A percentile compares a stretch with the other conserved stretches of the same genome.
phyloP scores from a whole-genome alignment of 2,329 filamentous ascomycete genomes.

The Talaromyces marneffei region DNA sequence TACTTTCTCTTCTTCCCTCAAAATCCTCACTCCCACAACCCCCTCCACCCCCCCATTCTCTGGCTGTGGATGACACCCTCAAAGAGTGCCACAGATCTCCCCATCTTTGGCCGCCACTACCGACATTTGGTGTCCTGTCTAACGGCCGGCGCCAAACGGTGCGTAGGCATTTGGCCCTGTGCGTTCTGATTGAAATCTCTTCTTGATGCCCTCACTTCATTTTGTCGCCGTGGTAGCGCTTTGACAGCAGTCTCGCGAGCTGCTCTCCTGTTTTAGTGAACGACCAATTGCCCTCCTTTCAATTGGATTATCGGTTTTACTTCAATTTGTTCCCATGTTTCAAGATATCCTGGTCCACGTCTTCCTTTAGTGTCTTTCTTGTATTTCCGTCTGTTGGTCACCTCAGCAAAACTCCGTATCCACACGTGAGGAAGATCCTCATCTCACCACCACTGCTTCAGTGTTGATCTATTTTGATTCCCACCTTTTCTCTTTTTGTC shows the following conservation, averaged over 20 bases:
- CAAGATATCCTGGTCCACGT: background rate
- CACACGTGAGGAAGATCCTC: background rate
- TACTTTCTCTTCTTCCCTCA: conserved; percentile 5
- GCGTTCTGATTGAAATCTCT: background rate
- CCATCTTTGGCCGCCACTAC: conserved; percentile 40
- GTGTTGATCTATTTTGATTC: conserved; percentile 8
- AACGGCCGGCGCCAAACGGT: conserved; percentile 43
- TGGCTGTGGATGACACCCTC: conserved; percentile 13
- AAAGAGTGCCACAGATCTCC: conserved; percentile 23
- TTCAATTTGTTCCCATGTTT: background rate
- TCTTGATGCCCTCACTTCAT: conserved; percentile 7
- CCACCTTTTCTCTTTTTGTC: background rate
- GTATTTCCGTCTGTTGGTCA: background rate
- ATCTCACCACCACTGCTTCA: background rate
- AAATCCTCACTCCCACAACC: background rate
- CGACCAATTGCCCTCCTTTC: background rate
- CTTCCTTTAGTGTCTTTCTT: background rate
- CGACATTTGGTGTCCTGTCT: conserved; percentile 43
- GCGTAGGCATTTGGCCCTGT: conserved; percentile 39
- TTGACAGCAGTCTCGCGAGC: background rate
- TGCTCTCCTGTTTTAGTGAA: background rate
- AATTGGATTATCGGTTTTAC: background rate
- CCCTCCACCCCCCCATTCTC: conserved; percentile 17
- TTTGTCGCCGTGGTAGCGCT: background rate
- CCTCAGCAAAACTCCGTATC: background rate